Conservation (phyloP, 2,329 filamentous ascomycete species). For the Aspergillus proliferans region DNA sequence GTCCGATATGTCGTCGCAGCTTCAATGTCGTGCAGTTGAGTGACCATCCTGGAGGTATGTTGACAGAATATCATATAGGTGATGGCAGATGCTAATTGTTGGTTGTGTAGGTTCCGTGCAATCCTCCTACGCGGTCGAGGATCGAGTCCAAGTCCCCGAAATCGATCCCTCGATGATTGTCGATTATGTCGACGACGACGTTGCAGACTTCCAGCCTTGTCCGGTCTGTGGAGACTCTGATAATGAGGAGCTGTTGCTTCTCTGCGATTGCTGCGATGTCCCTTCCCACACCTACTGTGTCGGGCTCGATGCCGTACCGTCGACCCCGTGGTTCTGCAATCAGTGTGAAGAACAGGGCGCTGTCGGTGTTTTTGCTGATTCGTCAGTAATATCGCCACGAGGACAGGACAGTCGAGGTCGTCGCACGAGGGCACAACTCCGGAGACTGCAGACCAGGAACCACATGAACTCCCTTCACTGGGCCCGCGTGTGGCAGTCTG, state of each 20-base stretch:
- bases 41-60: conserved; percentile 70
- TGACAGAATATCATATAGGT: too few species aligned
- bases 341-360: conserved; percentile 57
- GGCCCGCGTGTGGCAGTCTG: conserved; percentile 81
- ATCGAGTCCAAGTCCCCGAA: conserved; percentile 68
- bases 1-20: conserved; percentile 86
- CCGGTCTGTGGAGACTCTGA: conserved; percentile 76
- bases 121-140: conserved; percentile 52
- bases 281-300: conserved; percentile 90
- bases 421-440: conserved; percentile 42
- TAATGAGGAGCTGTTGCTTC: conserved; percentile 74
- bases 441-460: conserved; percentile 34
- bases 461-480: conserved; percentile 51
- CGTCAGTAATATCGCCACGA: conserved; percentile 22
- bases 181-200: conserved; percentile 63
- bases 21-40: conserved; percentile 89
- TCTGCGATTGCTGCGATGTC: conserved; percentile 86
- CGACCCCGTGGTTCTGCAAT: conserved; percentile 84
- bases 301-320: conserved; percentile 69
- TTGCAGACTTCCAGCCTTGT: conserved; percentile 61
- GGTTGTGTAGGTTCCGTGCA: conserved; percentile 45
- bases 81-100: background rate
- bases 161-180: conserved; percentile 66
- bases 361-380: conserved; percentile 32
- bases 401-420: conserved; percentile 42